Base-by-base conservation (phyloP, 257 asterid species). In the Nicotiana tomentosiformis region DNA sequence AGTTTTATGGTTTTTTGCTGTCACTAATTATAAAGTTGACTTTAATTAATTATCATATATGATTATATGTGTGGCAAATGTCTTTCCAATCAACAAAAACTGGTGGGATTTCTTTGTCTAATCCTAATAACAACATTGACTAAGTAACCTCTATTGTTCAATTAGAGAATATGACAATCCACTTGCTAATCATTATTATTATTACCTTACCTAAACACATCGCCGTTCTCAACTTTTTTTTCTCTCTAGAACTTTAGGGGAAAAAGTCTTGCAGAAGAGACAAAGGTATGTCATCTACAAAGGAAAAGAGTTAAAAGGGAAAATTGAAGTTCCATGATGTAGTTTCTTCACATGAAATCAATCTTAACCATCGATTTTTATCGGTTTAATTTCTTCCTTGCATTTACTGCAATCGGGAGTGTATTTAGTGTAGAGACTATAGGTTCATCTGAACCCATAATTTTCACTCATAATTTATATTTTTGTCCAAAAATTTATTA, bases 101-200 rank as follows among this genome's bases (percentile, higher is more conserved):
- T 62, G 83, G 83, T 81, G 64, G 49, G 49, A 62, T 64, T 53
- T 80, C 77, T 37, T 65, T 65, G 69, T 80, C 77, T 4, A 80
- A 49, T 80, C 55, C 65, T 80, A 49, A 29, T 64, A 80, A 53
- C 5, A 80, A 65, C 17, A 57, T 9, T 39, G 83, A 80, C 49
- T 7, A 14, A 65, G 9, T 67, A 80, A 64, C 83, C 32, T 65
- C 51, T 43, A 46, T 65, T 43, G 66, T 80, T 57, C 77, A 49
- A 32, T 29, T 29, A 61, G 29, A 65, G 46, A 80, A 30, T 39
- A 43, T 80, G 83, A 49, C 61, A 46, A 65, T 62, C 17, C 39
- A 62, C 65, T 80, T 80, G 64, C 32, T 43, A 37, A 61, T 43
- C 33, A 64, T 60, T 14, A 12, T 29, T 23, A 35, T 57, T 58